phyloP scores from a whole-genome alignment of 1,284 basidiomycete genomes.

The Ustilago cynodontis region DNA sequence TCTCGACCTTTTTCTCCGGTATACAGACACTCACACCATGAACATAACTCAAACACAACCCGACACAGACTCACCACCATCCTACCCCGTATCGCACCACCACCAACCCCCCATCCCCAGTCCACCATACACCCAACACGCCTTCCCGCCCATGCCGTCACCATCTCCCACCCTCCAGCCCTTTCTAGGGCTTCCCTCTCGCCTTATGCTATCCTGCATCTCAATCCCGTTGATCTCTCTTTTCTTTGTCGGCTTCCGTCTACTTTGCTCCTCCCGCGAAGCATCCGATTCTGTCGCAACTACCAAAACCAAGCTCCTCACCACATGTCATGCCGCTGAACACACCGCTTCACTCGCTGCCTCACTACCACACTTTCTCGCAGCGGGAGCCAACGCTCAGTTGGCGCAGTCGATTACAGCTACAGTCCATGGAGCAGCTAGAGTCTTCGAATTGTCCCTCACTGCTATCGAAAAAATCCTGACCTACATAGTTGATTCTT shows the following conservation, averaged over 20 bases:
- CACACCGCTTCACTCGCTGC: slow-evolving; percentile 83
- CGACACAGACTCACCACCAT: slow-evolving; percentile 22
- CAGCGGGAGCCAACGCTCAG: slow-evolving; percentile 83
- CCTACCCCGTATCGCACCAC: slow-evolving; percentile 7
- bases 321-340: slow-evolving; percentile 86
- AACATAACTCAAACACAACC: not conserved
- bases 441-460: slow-evolving; percentile 49
- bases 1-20: not conserved
- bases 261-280: slow-evolving; percentile 79
- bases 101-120: not conserved
- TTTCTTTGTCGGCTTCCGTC: slow-evolving; percentile 84
- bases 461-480: slow-evolving; percentile 51
- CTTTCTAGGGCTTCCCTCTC: slow-evolving; percentile 83
- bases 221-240: slow-evolving; percentile 79
- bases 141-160: not conserved
- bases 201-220: slow-evolving; percentile 84
- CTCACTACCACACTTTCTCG: slow-evolving; percentile 87
- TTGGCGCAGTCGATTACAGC: slow-evolving; percentile 82
- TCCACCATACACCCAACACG: slow-evolving; percentile 5
- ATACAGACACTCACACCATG: slow-evolving; percentile 13
- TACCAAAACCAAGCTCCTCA: slow-evolving; percentile 79
- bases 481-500: slow-evolving; percentile 86
- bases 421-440: slow-evolving; percentile 79
- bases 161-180: slow-evolving; percentile 71
- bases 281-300: slow-evolving; percentile 78